Conservation (phyloP, 768 basidiomycete genomes). For the Mycena maculata region DNA sequence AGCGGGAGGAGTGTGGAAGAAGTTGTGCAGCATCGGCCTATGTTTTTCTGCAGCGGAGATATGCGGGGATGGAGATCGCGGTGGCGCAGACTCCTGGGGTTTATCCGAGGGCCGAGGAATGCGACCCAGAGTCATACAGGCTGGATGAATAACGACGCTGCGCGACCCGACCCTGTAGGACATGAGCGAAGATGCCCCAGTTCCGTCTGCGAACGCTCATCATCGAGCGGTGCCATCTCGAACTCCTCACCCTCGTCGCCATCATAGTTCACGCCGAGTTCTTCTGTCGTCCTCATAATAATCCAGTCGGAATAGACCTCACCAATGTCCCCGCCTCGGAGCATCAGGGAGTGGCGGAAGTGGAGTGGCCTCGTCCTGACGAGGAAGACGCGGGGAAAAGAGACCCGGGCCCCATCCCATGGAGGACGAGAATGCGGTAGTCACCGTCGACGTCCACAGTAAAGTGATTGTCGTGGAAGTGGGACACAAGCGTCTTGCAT, state of each 20-base stretch:
- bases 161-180: too few species aligned
- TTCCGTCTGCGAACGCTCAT: background rate
- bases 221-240: background rate
- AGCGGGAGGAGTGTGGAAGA: too few species aligned
- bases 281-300: background rate
- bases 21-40: too few species aligned
- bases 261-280: conserved; percentile 1
- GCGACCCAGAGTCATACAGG: too few species aligned
- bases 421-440: conserved; percentile 2
- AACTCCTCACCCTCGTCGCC: background rate
- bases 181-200: too few species aligned
- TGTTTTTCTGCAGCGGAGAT: too few species aligned
- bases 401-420: background rate
- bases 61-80: background rate
- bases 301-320: background rate
- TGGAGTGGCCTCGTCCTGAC: background rate
- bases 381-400: conserved; percentile 2
- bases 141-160: too few species aligned
- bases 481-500: background rate
- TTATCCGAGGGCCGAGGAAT: too few species aligned
- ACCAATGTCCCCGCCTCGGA: conserved; percentile 6
- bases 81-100: too few species aligned
- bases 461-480: conserved; percentile 13
- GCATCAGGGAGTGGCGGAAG: conserved; percentile 5
- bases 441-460: conserved; percentile 6